Base-by-base conservation (phyloP, 805 yeast species). In the Jamesozyma jinghongensis region DNA sequence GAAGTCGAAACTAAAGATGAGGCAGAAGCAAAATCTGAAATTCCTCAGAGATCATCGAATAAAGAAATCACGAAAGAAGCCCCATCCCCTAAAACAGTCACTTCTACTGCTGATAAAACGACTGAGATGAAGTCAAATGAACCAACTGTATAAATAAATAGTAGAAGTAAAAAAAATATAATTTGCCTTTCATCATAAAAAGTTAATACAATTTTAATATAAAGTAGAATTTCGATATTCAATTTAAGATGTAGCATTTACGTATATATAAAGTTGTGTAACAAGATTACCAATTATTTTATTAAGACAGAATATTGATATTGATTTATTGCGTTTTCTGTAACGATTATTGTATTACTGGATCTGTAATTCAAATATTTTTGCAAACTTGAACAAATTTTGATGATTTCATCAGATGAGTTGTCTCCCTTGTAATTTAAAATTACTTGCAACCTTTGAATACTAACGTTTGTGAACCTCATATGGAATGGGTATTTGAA, bases 401-500 rank as follows among this genome's bases (percentile, higher is more conserved):
- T 20, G n/a, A 36, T 29, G n/a, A 25, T 30, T 4, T 26, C 37
- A 13, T 34, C 17, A 19, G 39, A 28, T 8, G 27, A 19, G 3
- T 14, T 19, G 3, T 42, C 17, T 22, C 26, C 26, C 10, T 6
- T 10, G 3, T 45, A 19, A 18, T 39, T 34, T 19, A 49, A 34
- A 6, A 47, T 28, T 7, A 44, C 35, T 40, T 40, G 51, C 12
- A 47, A 37, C 28, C 19, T 40, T 29, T 49, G 46, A 19, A 50
- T 41, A 10, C 38, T 28, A 36, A 47, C 38, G 19, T 31, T 32
- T 13, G 40, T 43, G 14, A 49, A 32, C 16, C 45, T 46, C 10
- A 38, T 13, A 19, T 41, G 34, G 30, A 41, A 46, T 19, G 53
- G 51, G 37, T 43, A 48, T 20, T 43, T 36, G 16, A 51, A 32